Evolutionary conservation across 495 filamentous ascomycete genomes (phyloP), one percentile per base, ranked within the genome.

Genomic region (Trichoderma asperelloides): DNA sequence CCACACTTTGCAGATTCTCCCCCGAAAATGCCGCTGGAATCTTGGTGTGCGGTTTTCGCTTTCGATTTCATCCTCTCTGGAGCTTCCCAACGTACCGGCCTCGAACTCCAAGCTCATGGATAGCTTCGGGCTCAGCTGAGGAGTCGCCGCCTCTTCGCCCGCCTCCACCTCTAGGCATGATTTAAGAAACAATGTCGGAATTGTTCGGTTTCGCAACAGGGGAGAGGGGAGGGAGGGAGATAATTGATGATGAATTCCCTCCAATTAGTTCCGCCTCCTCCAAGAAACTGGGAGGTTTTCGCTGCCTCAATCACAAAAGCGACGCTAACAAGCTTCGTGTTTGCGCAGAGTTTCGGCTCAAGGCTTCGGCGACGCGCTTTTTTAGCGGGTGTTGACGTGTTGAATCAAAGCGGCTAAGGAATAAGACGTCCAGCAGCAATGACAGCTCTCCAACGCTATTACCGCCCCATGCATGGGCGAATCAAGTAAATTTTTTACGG

Each of bases 91-190:
- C 76, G 23, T 77, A 82, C 83, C 83, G 79, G 70, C 84, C 84
- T 49, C 72, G 73, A 21, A 79, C 77, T 39, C 84, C 84, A 0
- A 83, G 66, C 33, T 81, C 77, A 71, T 81, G 83, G 60, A 84
- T 72, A 49, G 64, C 39, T 49, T 65, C 39, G 30, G 64, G 27
- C 21, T 65, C 64, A 13, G 55, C 55, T 28, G 64, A 45, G 30
- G 27, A 41, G 27, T 47, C 64, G 37, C 64, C 63, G 23, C 57
- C 57, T 27, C 25, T 18, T 11, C 64, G 40, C 39, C 64, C 18
- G 18, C 64, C 43, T 41, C 64, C 55, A 47, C 18, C 45, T 68
- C 27, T 28, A 47, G 25, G 25, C 55, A 60, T 60, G 55, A 60
- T 60, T 23, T 13, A 21, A 7, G 11, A n/a, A 51, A 25, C 2